Evolutionary conservation across 768 basidiomycete genomes (phyloP).

Genomic region (Lentinula raphanica): DNA sequence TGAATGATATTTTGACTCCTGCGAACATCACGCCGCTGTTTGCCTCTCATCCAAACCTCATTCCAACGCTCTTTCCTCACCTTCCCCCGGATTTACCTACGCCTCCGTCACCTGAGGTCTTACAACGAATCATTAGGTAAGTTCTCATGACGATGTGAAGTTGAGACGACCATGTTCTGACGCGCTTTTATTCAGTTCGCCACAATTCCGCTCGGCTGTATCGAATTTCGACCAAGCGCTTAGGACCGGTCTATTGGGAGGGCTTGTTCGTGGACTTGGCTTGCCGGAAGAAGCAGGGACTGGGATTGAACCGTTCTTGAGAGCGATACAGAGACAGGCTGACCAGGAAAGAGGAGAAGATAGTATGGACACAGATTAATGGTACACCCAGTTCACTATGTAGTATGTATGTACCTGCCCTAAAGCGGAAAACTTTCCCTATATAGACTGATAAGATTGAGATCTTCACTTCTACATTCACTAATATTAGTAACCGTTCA

Average conservation of each 20-base stretch:
- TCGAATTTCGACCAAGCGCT: conserved; percentile 80
- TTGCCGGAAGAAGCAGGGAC: conserved; percentile 81
- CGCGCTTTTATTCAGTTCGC: conserved; percentile 38
- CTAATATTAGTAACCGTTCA: no score
- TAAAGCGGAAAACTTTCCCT: no score
- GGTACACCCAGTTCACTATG: no score
- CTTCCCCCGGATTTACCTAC: conserved; percentile 74
- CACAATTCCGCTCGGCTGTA: conserved; percentile 79
- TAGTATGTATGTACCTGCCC: no score
- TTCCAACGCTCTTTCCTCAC: conserved; percentile 70
- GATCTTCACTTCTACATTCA: no score
- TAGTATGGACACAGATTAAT: conserved; percentile 77
- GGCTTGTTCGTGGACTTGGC: conserved; percentile 72
- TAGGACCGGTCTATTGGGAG: conserved; percentile 71
- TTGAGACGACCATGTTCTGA: background rate
- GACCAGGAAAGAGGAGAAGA: conserved; percentile 45
- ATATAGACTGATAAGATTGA: no score
- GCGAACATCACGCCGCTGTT: conserved; percentile 71
- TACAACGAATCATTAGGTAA: conserved; percentile 68
- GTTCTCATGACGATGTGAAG: conserved; percentile 9
- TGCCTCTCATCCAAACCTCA: conserved; percentile 59
- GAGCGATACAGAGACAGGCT: conserved; percentile 75
- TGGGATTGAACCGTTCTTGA: conserved; percentile 73
- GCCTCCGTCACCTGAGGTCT: conserved; percentile 60
- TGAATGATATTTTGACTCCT: conserved; percentile 73